Percentiles rank a stretch among this genome's conserved stretches.
Evolutionary conservation across 805 yeast species (phyloP).

Genomic region (Cephaloascus albidus): DNA sequence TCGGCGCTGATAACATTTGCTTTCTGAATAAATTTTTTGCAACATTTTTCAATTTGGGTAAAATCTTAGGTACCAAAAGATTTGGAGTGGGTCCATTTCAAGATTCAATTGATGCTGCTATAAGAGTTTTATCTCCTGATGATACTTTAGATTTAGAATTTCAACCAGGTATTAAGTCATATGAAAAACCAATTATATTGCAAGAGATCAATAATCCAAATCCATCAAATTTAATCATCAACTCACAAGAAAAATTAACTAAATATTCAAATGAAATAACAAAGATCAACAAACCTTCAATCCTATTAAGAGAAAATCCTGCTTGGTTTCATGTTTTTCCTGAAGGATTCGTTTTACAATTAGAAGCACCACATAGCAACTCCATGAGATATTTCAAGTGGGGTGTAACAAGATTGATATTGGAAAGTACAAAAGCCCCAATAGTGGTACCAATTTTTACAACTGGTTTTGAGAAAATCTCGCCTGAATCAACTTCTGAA

Average conservation of each 20-base stretch:
- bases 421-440: conserved; percentile 80
- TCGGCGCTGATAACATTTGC: conserved; percentile 89
- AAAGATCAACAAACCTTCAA: conserved; percentile 18
- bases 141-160: conserved; percentile 46
- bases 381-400: conserved; percentile 94
- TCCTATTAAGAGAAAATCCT: conserved; percentile 38
- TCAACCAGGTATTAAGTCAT: conserved; percentile 18
- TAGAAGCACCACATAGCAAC: conserved; percentile 66
- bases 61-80: conserved; percentile 76
- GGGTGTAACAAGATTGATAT: conserved; percentile 81
- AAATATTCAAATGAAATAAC: conserved; percentile 16
- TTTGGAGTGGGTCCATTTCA: conserved; percentile 94
- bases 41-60: conserved; percentile 77
- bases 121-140: conserved; percentile 72
- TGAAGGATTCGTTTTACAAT: conserved; percentile 86
- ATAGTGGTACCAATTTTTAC: conserved; percentile 80
- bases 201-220: conserved; percentile 23
- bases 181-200: conserved; percentile 20
- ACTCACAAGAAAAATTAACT: conserved; percentile 7
- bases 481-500: conserved; percentile 61
- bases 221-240: conserved; percentile 2
- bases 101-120: conserved; percentile 79
- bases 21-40: conserved; percentile 46
- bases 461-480: conserved; percentile 78
- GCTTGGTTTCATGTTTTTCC: conserved; percentile 95